These are phyloP conservation scores for Fusarium sp. DNA, from an alignment of 2,329 filamentous ascomycete genomes.

Conservation along the genomic window DNA sequence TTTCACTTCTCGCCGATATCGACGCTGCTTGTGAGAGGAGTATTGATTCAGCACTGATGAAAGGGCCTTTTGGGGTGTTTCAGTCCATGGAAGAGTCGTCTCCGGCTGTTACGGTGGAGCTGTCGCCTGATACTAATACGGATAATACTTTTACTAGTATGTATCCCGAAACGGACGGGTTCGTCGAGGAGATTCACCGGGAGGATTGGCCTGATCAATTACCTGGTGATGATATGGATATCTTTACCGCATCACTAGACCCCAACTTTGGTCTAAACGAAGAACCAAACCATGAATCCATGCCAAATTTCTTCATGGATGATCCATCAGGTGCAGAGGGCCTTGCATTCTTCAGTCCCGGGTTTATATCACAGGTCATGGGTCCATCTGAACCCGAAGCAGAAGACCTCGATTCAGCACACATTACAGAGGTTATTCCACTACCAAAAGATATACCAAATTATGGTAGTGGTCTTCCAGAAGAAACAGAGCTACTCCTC, in stretches of 20 bases:
- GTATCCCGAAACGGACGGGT: constrained; percentile 32
- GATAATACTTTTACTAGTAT: constrained; percentile 25
- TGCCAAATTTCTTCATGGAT: constrained; percentile 36
- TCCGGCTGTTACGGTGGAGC: background rate
- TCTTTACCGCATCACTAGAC: constrained; percentile 37
- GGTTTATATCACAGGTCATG: constrained; percentile 41
- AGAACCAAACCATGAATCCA: constrained; percentile 24
- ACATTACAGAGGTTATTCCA: background rate
- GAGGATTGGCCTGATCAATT: constrained; percentile 42
- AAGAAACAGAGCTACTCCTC: constrained; percentile 46
- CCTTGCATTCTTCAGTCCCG: constrained; percentile 38
- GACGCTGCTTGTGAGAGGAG: constrained; percentile 41
- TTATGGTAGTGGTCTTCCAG: constrained; percentile 11
- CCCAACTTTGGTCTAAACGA: constrained; percentile 14
- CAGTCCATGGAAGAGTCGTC: background rate
- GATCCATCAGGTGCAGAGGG: constrained; percentile 40
- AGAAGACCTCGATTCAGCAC: background rate
- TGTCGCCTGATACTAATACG: constrained; percentile 18
- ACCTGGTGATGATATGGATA: constrained; percentile 33
- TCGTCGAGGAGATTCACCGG: constrained; percentile 40
- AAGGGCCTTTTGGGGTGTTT: constrained; percentile 43
- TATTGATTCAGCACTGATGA: constrained; percentile 14
- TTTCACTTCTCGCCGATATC: constrained; percentile 43
- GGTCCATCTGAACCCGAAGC: constrained; percentile 6
- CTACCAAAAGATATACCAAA: constrained; percentile 1